These are phyloP conservation scores for Fragilariopsis cylindrus DNA, from an alignment of 108 stramenopile genomes.

Conservation along the genomic window DNA sequence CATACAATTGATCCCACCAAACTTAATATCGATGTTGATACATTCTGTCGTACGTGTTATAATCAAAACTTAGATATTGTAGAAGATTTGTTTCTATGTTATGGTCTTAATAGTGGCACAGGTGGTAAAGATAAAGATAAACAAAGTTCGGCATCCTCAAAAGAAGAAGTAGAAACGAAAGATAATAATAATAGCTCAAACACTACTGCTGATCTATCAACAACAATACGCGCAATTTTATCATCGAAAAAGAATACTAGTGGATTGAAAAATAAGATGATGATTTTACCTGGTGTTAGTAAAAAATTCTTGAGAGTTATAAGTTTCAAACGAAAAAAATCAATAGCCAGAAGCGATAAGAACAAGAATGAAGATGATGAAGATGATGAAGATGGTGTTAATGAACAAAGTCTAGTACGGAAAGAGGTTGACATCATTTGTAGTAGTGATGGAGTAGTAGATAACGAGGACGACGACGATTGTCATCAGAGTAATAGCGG, in stretches of 20 bases:
- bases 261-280: neutral
- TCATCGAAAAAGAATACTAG: neutral
- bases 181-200: neutral
- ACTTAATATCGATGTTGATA: neutral
- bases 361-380: constrained; percentile 5
- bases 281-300: neutral
- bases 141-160: neutral
- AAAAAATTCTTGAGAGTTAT: neutral
- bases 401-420: neutral
- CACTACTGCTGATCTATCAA: neutral
- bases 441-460: too few relatives aligned
- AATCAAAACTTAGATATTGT: neutral
- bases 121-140: neutral
- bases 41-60: neutral
- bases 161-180: neutral
- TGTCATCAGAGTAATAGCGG: too few relatives aligned
- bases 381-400: neutral
- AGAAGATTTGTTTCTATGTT: constrained; percentile 7
- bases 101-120: neutral
- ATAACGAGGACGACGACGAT: too few relatives aligned
- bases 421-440: neutral
- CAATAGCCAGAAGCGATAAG: neutral
- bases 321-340: neutral
- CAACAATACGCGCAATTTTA: neutral
- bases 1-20: neutral